phyloP scores from a whole-genome alignment of 169 alveolate genomes.

The Babesia sp. region DNA sequence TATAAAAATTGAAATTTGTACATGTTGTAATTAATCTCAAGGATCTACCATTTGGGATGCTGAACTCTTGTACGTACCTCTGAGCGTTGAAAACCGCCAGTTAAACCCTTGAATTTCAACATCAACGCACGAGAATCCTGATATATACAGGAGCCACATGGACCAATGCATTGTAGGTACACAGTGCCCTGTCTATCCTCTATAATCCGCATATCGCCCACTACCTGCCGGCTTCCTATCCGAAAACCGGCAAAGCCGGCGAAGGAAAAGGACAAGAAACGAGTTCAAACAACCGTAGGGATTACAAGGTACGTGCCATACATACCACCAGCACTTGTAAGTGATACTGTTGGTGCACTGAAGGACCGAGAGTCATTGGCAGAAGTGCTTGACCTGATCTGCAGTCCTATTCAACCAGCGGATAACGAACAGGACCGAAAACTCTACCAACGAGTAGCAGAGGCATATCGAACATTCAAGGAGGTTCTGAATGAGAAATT shows the following conservation, averaged over 20 bases:
- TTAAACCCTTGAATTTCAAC: too few species aligned
- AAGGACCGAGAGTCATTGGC: constrained; percentile 71
- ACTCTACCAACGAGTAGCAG: constrained; percentile 65
- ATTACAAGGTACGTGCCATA: constrained; percentile 77
- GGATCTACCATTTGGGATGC: too few species aligned
- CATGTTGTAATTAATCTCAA: not conserved
- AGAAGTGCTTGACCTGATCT: constrained; percentile 71
- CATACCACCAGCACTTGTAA: constrained; percentile 74
- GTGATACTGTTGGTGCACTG: constrained; percentile 72
- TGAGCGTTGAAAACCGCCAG: too few species aligned
- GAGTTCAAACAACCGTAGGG: constrained; percentile 50
- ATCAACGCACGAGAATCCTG: too few species aligned
- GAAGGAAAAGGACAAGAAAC: constrained; percentile 30
- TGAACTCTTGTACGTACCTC: too few species aligned
- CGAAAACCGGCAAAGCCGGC: constrained; percentile 47
- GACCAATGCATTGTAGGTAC: constrained; percentile 5
- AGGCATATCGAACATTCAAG: constrained; percentile 64
- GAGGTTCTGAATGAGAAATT: not conserved
- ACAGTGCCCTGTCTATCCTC: constrained; percentile 14
- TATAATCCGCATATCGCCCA: constrained; percentile 24
- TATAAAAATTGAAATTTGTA: not conserved
- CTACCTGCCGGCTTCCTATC: constrained; percentile 33
- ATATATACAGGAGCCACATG: not conserved
- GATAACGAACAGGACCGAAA: constrained; percentile 71
- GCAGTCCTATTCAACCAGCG: constrained; percentile 71